Evolutionary conservation across 352 stramenopile genomes (phyloP).

Genomic region (Thraustotheca clavata): DNA sequence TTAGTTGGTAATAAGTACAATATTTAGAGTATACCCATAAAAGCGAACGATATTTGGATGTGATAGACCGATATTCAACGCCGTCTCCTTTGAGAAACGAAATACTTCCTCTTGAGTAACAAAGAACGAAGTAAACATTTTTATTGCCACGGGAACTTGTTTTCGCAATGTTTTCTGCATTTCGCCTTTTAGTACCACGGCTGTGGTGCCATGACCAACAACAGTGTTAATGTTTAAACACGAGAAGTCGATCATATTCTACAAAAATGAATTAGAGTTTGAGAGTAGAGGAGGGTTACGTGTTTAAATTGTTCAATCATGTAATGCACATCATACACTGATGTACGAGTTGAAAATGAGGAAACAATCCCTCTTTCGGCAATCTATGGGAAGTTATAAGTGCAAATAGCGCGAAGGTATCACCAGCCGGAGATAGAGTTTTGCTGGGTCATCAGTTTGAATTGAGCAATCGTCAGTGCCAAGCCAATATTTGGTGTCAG

Average conservation of each 20-base stretch:
- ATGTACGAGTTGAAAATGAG: constrained; percentile 81
- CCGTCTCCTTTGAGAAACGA: constrained; percentile 71
- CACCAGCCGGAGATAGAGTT: constrained; percentile 21
- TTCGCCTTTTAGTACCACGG: constrained; percentile 70
- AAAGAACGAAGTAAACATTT: constrained; percentile 80
- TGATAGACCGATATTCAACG: constrained; percentile 69
- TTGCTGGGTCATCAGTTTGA: constrained; percentile 12
- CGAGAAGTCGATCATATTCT: constrained; percentile 77
- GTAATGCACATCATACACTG: constrained; percentile 80
- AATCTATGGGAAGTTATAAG: constrained; percentile 38
- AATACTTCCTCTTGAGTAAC: constrained; percentile 77
- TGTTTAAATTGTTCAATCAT: constrained; percentile 68
- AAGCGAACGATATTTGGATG: constrained; percentile 81
- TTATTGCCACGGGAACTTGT: constrained; percentile 45
- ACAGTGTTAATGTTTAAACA: constrained; percentile 63
- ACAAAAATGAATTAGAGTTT: constrained; percentile 28
- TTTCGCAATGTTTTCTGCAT: constrained; percentile 30
- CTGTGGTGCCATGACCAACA: constrained; percentile 68
- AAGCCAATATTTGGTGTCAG: constrained; percentile 78
- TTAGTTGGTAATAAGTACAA: not conserved
- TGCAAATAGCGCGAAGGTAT: not conserved
- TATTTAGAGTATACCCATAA: constrained; percentile 29
- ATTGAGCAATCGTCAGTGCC: constrained; percentile 30
- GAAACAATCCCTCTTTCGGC: constrained; percentile 80
- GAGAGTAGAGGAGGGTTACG: not conserved